Conservation (phyloP, 208 protist species). For the Wallacemonas sp. region DNA sequence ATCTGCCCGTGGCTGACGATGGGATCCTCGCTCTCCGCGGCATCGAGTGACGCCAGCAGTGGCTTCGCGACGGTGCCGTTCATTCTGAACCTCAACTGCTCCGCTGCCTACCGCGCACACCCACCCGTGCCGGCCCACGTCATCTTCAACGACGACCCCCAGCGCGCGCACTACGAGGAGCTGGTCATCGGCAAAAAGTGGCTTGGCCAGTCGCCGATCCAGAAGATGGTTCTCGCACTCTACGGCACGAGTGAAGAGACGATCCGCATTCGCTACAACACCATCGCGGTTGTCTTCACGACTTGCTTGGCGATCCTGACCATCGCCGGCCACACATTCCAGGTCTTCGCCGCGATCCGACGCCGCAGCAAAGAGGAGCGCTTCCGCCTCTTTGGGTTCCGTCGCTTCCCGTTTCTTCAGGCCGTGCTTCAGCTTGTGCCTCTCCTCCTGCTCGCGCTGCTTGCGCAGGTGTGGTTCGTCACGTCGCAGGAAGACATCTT, state of each 20-base stretch:
- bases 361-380: slow-evolving; percentile 1
- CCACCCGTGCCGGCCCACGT: slow-evolving; percentile 32
- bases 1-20: slow-evolving; percentile 46
- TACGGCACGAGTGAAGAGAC: slow-evolving; percentile 40
- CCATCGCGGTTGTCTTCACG: slow-evolving; percentile 53
- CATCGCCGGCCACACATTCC: slow-evolving; percentile 50
- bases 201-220: slow-evolving; percentile 45
- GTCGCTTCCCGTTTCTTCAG: slow-evolving; percentile 49
- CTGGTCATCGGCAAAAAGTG: slow-evolving; percentile 26
- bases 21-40: not conserved
- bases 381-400: slow-evolving; percentile 9
- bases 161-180: slow-evolving; percentile 15
- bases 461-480: slow-evolving; percentile 62
- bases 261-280: slow-evolving; percentile 71
- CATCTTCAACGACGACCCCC: slow-evolving; percentile 17
- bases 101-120: slow-evolving; percentile 34
- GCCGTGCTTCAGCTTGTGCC: slow-evolving; percentile 62
- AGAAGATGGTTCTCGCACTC: slow-evolving; percentile 54
- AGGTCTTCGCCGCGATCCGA: slow-evolving; percentile 61
- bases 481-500: slow-evolving; percentile 77
- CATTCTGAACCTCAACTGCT: slow-evolving; percentile 60
- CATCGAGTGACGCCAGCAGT: not conserved
- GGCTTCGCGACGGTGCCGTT: slow-evolving; percentile 29
- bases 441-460: slow-evolving; percentile 47
- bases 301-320: slow-evolving; percentile 39